A percentile compares a stretch with the other conserved stretches of the same genome.
Conservation (phyloP, 2,329 filamentous ascomycete genomes). For the Chrysosphaeria jannelii region DNA sequence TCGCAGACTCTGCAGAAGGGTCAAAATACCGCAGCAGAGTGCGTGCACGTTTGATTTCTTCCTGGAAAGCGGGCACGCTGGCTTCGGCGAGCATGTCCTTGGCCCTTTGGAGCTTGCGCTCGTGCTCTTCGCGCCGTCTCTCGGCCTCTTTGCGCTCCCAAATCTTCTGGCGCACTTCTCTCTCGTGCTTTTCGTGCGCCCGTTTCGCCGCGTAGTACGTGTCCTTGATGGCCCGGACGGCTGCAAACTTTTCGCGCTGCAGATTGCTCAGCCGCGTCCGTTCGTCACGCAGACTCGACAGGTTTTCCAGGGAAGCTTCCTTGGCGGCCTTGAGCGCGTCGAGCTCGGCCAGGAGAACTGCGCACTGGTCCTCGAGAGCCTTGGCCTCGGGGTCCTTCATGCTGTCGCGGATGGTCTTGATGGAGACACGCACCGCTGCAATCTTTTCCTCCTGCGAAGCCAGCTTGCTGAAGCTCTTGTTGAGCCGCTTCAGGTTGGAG, state of each 20-base stretch:
- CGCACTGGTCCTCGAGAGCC: constrained; percentile 65
- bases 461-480: constrained; percentile 70
- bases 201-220: constrained; percentile 57
- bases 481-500: constrained; percentile 54
- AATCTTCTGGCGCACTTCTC: constrained; percentile 45
- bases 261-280: constrained; percentile 55
- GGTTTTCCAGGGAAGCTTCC: constrained; percentile 66
- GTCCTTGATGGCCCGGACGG: constrained; percentile 69
- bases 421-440: constrained; percentile 59
- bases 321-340: constrained; percentile 78
- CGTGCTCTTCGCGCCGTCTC: constrained; percentile 39
- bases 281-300: constrained; percentile 62
- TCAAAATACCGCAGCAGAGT: constrained; percentile 78
- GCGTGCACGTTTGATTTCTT: constrained; percentile 75
- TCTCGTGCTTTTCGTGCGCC: constrained; percentile 59
- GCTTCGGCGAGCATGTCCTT: constrained; percentile 53
- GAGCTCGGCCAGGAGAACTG: constrained; percentile 58
- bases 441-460: constrained; percentile 72
- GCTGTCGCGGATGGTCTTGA: constrained; percentile 63
- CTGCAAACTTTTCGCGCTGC: constrained; percentile 61
- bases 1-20: constrained; percentile 34
- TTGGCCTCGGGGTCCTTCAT: constrained; percentile 80
- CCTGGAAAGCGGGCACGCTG: constrained; percentile 61
- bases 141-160: constrained; percentile 59
- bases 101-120: constrained; percentile 46